Percentiles rank a stretch among this genome's conserved stretches.
phyloP scores from a whole-genome alignment of 768 basidiomycete genomes.

The Lactarius hatsudake region DNA sequence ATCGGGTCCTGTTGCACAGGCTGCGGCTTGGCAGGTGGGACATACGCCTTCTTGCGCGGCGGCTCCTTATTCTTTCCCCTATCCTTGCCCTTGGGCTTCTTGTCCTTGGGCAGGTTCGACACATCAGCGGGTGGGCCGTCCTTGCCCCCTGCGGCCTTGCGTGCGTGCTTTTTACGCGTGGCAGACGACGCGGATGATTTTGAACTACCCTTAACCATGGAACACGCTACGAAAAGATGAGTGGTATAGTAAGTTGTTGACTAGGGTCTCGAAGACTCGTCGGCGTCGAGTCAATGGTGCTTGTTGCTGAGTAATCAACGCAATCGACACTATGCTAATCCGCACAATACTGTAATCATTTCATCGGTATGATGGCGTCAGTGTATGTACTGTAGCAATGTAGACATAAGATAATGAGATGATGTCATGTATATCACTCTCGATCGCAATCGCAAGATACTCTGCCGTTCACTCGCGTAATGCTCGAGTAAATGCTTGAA shows the following conservation, averaged over 20 bases:
- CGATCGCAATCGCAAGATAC: background rate
- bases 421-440: conserved; percentile 8
- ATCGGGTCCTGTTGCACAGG: conserved; percentile 80
- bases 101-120: conserved; percentile 39
- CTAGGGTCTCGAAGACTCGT: background rate
- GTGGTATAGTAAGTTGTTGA: background rate
- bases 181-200: conserved; percentile 82
- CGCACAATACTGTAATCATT: background rate
- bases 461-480: background rate
- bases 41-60: conserved; percentile 80
- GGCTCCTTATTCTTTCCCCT: conserved; percentile 57
- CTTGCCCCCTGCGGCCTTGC: conserved; percentile 51
- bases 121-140: conserved; percentile 33
- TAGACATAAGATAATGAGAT: conserved; percentile 11
- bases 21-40: conserved; percentile 78
- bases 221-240: background rate
- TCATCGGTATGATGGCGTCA: background rate
- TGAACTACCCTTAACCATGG: conserved; percentile 42
- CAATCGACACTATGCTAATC: background rate
- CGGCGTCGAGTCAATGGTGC: background rate
- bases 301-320: conserved; percentile 19
- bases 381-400: conserved; percentile 5
- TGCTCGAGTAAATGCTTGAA: conserved; percentile 2
- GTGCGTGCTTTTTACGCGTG: conserved; percentile 92
- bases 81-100: conserved; percentile 51